Evolutionary conservation across 2,329 filamentous ascomycete species (phyloP), one percentile per base, ranked within the genome.

Genomic region (Purpureocillium takamizusanense): DNA sequence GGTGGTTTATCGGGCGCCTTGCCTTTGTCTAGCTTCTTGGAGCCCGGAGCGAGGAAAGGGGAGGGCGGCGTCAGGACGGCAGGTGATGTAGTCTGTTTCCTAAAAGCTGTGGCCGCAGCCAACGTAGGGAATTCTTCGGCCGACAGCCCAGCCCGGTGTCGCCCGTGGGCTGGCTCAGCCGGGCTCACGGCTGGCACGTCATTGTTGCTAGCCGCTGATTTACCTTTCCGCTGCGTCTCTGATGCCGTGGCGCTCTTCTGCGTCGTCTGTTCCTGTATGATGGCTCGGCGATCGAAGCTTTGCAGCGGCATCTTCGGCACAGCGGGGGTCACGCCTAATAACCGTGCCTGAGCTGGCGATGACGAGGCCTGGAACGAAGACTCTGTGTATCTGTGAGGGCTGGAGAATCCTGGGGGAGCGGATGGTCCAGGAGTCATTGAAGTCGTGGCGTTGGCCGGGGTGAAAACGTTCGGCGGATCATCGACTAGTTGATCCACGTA

Each of bases 401-500:
- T 45, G 12, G 47, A 42, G 29, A 61, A 46, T 7, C 57, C 56
- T 3, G 62, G 47, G 36, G 62, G 55, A 25, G 56, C 47, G 32
- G 56, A 44, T n/a, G 41, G 51, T 9, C 43, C 43, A 15, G 39
- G 43, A 13, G 46, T 45, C 31, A 42, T 31, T 2, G 37, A 36
- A 5, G 32, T 31, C 18, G 17, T 32, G 13, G 18, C 18, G 5
- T 18, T 25, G 8, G 21, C 42, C 45, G 29, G 37, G 38, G 43
- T 21, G 36, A 46, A 41, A 8, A 42, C 35, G 16, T 43, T 45
- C 21, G 46, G 49, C 9, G 48, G 42, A n/a, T 74, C 63, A 51
- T 86, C 81, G 11, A 86, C 81, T 4, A 86, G 62, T 4, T 78
- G 78, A 54, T 85, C 81, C 31, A 86, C 75, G n/a, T 74, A 79